Evolutionary conservation across 176 grass and related monocot genomes (phyloP).

Genomic region (Aegilops sharonensis): DNA sequence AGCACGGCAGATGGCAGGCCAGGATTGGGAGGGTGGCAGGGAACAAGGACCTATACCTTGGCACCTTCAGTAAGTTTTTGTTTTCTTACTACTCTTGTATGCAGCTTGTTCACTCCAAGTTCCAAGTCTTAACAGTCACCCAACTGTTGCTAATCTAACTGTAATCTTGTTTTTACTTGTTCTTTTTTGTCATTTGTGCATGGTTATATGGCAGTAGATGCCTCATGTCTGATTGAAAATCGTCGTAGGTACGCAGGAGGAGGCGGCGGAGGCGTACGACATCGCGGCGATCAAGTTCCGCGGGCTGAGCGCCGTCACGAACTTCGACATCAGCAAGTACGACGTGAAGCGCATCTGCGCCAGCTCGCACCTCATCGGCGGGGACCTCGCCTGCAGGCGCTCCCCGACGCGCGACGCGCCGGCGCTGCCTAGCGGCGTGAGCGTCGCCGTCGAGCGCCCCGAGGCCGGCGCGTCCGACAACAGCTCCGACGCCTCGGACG

Average conservation of each 20-base stretch:
- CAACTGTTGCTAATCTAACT: slow-evolving; percentile 10
- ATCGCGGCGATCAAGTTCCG: slow-evolving; percentile 98
- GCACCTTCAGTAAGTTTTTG: slow-evolving; percentile 83
- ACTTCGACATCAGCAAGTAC: slow-evolving; percentile 94
- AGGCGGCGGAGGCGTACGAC: slow-evolving; percentile 93
- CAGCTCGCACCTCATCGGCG: slow-evolving; percentile 73
- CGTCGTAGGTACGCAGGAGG: slow-evolving; percentile 85
- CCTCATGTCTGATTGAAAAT: neutral
- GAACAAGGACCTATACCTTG: slow-evolving; percentile 96
- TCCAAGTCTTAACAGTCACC: neutral
- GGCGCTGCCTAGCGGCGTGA: neutral
- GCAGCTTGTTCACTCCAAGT: neutral
- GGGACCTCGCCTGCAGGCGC: slow-evolving; percentile 61
- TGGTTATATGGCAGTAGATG: neutral
- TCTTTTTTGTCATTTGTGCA: neutral
- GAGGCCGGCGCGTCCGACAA: slow-evolving; percentile 31
- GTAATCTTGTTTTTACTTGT: neutral
- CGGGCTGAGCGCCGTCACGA: slow-evolving; percentile 85
- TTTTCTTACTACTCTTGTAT: neutral
- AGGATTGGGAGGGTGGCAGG: slow-evolving; percentile 95
- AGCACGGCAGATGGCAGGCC: slow-evolving; percentile 96
- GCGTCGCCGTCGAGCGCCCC: neutral
- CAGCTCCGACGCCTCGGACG: slow-evolving; percentile 36
- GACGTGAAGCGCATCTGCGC: slow-evolving; percentile 87
- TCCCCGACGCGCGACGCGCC: slow-evolving; percentile 28